These are phyloP conservation scores for Russula dissimulans DNA, from an alignment of 768 basidiomycete species.

Conservation along the genomic window DNA sequence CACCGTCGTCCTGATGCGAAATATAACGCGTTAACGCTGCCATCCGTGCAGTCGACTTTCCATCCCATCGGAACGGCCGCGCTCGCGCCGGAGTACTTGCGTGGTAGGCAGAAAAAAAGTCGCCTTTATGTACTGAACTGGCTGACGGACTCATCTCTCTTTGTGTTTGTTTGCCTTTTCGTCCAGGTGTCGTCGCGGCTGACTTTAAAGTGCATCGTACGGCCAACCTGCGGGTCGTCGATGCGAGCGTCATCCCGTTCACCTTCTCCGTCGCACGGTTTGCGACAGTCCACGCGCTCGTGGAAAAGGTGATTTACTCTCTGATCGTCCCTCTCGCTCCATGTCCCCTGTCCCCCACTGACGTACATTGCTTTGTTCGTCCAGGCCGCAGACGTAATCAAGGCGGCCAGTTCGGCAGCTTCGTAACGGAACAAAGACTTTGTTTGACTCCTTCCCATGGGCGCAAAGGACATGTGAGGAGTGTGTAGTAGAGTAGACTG, in stretches of 20 bases:
- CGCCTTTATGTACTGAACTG: neutral
- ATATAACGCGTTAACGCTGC: neutral
- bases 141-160: neutral
- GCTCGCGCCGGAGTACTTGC: constrained; percentile 30
- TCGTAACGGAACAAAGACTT: neutral
- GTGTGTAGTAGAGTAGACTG: too few relatives aligned
- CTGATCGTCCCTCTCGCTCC: too few relatives aligned
- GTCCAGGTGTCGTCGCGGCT: constrained; percentile 34
- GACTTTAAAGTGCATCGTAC: constrained; percentile 37
- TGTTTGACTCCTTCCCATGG: neutral
- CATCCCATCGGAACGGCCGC: constrained; percentile 29
- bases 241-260: constrained; percentile 17
- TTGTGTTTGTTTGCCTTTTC: neutral
- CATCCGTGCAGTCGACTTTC: constrained; percentile 11
- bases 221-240: constrained; percentile 31
- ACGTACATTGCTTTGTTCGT: neutral
- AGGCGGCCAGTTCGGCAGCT: neutral
- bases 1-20: neutral
- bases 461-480: too few relatives aligned
- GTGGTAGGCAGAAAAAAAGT: constrained; percentile 21
- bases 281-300: constrained; percentile 18
- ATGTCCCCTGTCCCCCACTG: neutral
- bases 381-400: constrained; percentile 16
- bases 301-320: constrained; percentile 10
- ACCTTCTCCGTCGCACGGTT: constrained; percentile 16